Evolutionary conservation across 352 stramenopile species (phyloP), one percentile per base, ranked within the genome.

Genomic region (Pythium myriotylum): DNA sequence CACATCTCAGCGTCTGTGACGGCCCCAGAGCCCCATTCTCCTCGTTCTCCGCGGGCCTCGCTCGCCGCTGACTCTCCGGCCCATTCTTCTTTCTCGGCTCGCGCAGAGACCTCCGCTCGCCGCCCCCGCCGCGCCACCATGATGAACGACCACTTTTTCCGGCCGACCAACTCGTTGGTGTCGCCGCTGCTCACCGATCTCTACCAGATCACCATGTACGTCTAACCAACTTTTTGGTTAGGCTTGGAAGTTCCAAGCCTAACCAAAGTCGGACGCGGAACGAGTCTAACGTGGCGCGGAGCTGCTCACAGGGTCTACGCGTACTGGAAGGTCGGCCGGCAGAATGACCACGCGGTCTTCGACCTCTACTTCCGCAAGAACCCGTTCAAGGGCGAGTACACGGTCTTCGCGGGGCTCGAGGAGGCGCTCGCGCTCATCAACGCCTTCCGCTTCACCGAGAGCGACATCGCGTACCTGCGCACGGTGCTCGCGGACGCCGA

Each of bases 351-450:
- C 47, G 88, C 91, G 10, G 91, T 97, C 26, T 98, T 98, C 53
- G 94, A 98, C 52, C 74, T 99, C 4, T 99, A 99, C 77, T 99
- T 99, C 82, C 94, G 98, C 48, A 99, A 99, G 79, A 99, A 98
- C 77, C 97, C 97, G 13, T 99, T 99, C 77, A 80, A 98, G 53
- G 97, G 97, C 50, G 94, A 98, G 64, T 98, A 97, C 77, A 98
- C 89, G 49, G 85, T 98, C 27, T 98, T 98, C 65, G 93, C 87
- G 32, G 95, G 95, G 4, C 69, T 98, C 32, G 91, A 97, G 65
- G 92, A 98, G 68, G 68, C 86, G 81, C 67, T 98, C 74, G 81
- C 86, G 35, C 86, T 98, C 46, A 68, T 99, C 54, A 97, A 98
- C 64, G 86, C 88, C 48, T 99, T 99, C 74, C 81, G 82, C 20